phyloP scores from a whole-genome alignment of 108 stramenopile species.

The Nitzschia inconspicua region DNA sequence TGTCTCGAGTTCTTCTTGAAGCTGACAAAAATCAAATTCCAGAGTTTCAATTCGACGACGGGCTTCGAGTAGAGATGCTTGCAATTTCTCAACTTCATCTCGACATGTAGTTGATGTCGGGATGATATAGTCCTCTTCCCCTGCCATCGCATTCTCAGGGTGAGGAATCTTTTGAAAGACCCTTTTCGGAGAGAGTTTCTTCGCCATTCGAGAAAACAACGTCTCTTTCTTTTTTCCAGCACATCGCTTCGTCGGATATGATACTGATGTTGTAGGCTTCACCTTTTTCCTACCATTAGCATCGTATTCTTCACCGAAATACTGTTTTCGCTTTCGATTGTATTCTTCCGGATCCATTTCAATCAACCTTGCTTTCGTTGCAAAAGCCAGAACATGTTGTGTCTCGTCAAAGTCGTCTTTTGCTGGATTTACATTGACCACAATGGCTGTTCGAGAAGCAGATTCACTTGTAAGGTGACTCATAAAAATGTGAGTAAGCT shows the following conservation, averaged over 20 bases:
- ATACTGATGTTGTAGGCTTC: background rate
- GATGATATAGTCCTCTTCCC: background rate
- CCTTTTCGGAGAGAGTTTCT: slow-evolving; percentile 38
- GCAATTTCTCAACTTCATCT: slow-evolving; percentile 32
- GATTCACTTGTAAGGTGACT: slow-evolving; percentile 78
- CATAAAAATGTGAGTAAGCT: slow-evolving; percentile 96
- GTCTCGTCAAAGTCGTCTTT: slow-evolving; percentile 92
- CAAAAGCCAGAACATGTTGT: slow-evolving; percentile 86
- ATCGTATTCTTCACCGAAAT: slow-evolving; percentile 35
- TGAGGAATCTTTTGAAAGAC: background rate
- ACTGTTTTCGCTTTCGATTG: slow-evolving; percentile 42
- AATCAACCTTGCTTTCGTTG: slow-evolving; percentile 72
- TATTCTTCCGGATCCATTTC: slow-evolving; percentile 55
- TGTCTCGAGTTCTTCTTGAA: slow-evolving; percentile 44
- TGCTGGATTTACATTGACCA: slow-evolving; percentile 90
- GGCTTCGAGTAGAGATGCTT: slow-evolving; percentile 14
- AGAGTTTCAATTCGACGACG: slow-evolving; percentile 32
- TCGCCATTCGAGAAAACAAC: background rate
- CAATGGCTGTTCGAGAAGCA: slow-evolving; percentile 80
- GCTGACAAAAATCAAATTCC: slow-evolving; percentile 30
- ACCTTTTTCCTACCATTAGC: slow-evolving; percentile 32
- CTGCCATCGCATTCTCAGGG: background rate
- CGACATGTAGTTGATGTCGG: background rate
- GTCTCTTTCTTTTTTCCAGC: background rate
- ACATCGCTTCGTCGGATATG: background rate